Base-by-base conservation (phyloP, 768 basidiomycete species). In the Tulasnella sp. region DNA sequence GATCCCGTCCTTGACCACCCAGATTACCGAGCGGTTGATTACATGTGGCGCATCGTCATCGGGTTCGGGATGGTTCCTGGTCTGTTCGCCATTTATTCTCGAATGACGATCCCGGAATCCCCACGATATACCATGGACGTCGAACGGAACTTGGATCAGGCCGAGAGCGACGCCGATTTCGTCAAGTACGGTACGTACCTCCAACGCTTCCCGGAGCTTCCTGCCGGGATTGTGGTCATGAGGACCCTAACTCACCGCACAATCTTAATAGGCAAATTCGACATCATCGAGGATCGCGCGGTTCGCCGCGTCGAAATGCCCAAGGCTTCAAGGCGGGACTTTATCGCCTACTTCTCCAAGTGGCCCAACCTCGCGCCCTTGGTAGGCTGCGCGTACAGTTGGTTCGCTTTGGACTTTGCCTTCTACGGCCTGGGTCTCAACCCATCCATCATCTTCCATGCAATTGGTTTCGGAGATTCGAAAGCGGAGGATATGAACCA, bases 21-120 rank as follows among this genome's bases (percentile, higher is more conserved):
- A n/a, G 75, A 83, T 85, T 81, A 72, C 50, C 76, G 42, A 11
- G 31, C 54, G 24, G 88, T 97, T 79, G 96, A 97, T 86, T 74
- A 44, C 28, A 34, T 50, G 37, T 80, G 79, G 83, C 77, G 83
- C n/a, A 79, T 83, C 50, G 54, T 82, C 76, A 83, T 83, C 80
- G 83, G 83, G 7, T 50, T 83, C 14, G 83, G 83, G 6, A 81
- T 80, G 54, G 80, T 83, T 8, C 83, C 83, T 18, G 83, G 79
- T 22, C 77, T 79, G 22, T 58, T 83, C 46, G 83, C 83, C 40
- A 82, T 86, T 64, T 86, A 86, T 83, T 86, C 85, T 84, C 84
- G 86, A 75, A 76, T 86, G 46, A 80, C 83, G 41, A 83, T 83
- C 75, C 78, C 82, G 14, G 82, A 83, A 76, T 81, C 79, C 20